Conservation (phyloP, 176 grass and related monocot genomes). For the bread wheat (Triticum aestivum) region IWGSC_CS_RefSeq_v2.1 NC_057794.1:420852101-420852600, state of each 20-base stretch:
- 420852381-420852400: not conserved
- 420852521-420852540: not conserved
- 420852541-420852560: not conserved
- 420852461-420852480: not conserved
- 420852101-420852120: too few species aligned
- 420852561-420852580: not conserved
- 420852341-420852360: not conserved
- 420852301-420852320: too few species aligned
- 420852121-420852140: too few species aligned
- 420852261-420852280: too few species aligned
- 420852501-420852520: not conserved
- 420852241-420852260: too few species aligned
- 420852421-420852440: not conserved
- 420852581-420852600: slow-evolving; percentile 1
- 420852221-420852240: too few species aligned
- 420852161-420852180: too few species aligned
- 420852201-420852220: too few species aligned
- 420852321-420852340: too few species aligned
- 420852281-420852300: too few species aligned
- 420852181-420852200: too few species aligned
- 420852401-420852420: not conserved
- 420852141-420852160: too few species aligned
- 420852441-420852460: not conserved
- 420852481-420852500: not conserved
- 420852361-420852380: not conserved